These are phyloP conservation scores for Xeromyces bisporus DNA, from an alignment of 495 filamentous ascomycete species.

Conservation along the genomic window DNA sequence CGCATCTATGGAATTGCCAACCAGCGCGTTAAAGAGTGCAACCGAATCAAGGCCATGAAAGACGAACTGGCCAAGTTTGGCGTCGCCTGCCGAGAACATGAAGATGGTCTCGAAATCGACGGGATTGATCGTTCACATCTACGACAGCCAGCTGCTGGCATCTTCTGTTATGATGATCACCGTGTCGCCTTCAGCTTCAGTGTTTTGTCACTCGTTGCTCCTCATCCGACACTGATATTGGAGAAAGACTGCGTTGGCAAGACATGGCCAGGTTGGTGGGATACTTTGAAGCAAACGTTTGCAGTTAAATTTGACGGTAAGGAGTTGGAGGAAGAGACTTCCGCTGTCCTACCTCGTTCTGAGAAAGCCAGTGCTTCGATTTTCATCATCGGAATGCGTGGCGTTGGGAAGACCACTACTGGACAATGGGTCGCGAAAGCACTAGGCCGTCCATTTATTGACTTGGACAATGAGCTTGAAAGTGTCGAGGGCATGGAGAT, in stretches of 20 bases:
- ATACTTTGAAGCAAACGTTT: constrained; percentile 62
- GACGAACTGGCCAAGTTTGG: constrained; percentile 94
- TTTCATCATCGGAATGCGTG: constrained; percentile 94
- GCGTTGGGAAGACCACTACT: constrained; percentile 90
- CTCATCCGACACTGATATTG: constrained; percentile 56
- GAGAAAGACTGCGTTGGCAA: constrained; percentile 91
- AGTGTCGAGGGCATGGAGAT: constrained; percentile 51
- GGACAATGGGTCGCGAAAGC: constrained; percentile 65
- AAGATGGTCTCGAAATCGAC: constrained; percentile 80
- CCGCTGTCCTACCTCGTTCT: constrained; percentile 9
- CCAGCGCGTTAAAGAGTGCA: constrained; percentile 96
- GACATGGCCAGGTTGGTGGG: constrained; percentile 99
- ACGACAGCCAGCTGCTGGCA: constrained; percentile 41
- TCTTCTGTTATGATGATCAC: constrained; percentile 96
- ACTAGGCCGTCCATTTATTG: constrained; percentile 60
- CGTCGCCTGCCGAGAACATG: constrained; percentile 68
- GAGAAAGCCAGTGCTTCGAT: constrained; percentile 42
- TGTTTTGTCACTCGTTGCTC: constrained; percentile 65
- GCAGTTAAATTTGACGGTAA: constrained; percentile 53
- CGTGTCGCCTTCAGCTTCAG: constrained; percentile 97
- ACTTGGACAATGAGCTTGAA: constrained; percentile 81
- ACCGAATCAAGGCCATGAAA: constrained; percentile 92
- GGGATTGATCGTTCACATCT: constrained; percentile 47
- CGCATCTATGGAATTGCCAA: constrained; percentile 94
- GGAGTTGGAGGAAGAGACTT: constrained; percentile 36